phyloP scores from a whole-genome alignment of 176 grass and related monocot genomes.

The maize (Zea mays) region DNA sequence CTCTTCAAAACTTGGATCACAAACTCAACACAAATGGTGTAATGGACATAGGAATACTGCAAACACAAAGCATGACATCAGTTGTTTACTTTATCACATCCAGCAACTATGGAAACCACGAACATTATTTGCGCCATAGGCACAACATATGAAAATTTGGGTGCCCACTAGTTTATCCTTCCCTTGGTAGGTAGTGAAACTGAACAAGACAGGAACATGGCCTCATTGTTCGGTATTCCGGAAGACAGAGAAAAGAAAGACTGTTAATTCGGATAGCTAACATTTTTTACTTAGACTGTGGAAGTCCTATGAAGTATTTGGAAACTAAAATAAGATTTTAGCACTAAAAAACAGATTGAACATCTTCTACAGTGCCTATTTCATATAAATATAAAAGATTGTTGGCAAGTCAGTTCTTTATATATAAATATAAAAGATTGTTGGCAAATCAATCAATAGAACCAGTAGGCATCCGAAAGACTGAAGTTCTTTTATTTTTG shows the following conservation, averaged over 20 bases:
- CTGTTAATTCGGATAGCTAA: background rate
- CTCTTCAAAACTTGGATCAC: too few relatives aligned
- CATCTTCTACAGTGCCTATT: background rate
- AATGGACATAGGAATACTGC: background rate
- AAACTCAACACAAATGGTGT: too few relatives aligned
- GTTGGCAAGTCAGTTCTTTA: background rate
- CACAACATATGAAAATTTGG: conserved; percentile 46
- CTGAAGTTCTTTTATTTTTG: background rate
- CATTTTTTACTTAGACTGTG: background rate
- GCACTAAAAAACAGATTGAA: background rate
- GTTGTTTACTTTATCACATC: conserved; percentile 48
- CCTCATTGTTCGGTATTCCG: background rate
- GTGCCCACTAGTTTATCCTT: background rate
- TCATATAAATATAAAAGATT: too few relatives aligned
- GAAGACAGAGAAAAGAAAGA: background rate
- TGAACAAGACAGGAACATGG: conserved; percentile 21
- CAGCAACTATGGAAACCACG: conserved; percentile 45
- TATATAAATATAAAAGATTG: too few relatives aligned
- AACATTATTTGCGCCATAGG: conserved; percentile 47
- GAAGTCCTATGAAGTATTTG: background rate
- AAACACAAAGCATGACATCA: conserved; percentile 8
- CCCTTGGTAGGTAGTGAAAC: conserved; percentile 3
- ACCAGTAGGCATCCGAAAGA: background rate
- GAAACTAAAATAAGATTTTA: background rate
- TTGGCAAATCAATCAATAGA: background rate